phyloP scores from a whole-genome alignment of 2,329 filamentous ascomycete species.

The Madurella fahalii region DNA sequence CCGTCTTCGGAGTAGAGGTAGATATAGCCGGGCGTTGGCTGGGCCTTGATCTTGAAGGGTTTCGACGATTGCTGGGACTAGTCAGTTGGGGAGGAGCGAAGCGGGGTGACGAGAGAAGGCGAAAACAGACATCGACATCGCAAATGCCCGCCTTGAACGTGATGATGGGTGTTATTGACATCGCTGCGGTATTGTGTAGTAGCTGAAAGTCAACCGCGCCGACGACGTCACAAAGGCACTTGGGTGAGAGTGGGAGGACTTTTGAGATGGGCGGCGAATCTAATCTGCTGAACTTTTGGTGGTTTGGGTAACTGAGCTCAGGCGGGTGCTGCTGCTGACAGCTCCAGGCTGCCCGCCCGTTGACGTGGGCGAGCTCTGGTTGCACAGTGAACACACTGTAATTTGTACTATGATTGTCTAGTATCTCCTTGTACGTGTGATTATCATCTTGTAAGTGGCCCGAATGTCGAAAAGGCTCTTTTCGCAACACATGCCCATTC shows the following conservation, averaged over 20 bases:
- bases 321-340: too few species aligned
- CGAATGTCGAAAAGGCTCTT: background rate
- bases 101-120: constrained; percentile 4
- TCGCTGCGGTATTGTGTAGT: constrained; percentile 35
- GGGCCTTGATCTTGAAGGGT: constrained; percentile 69
- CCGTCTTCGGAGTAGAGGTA: constrained; percentile 93
- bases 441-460: too few species aligned
- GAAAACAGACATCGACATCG: constrained; percentile 67
- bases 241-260: too few species aligned
- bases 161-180: constrained; percentile 83
- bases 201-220: too few species aligned
- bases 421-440: background rate
- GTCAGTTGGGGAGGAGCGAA: background rate
- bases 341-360: constrained; percentile 10
- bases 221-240: background rate
- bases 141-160: constrained; percentile 96
- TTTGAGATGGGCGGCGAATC: too few species aligned
- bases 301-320: background rate
- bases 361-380: constrained; percentile 12
- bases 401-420: background rate
- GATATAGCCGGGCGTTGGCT: constrained; percentile 74
- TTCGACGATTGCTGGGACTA: constrained; percentile 45
- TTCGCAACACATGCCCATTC: too few species aligned
- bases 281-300: background rate
- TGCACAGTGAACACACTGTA: constrained; percentile 1